phyloP scores from a whole-genome alignment of 2,329 filamentous ascomycete genomes.

The Colletotrichum brevisporum region DNA sequence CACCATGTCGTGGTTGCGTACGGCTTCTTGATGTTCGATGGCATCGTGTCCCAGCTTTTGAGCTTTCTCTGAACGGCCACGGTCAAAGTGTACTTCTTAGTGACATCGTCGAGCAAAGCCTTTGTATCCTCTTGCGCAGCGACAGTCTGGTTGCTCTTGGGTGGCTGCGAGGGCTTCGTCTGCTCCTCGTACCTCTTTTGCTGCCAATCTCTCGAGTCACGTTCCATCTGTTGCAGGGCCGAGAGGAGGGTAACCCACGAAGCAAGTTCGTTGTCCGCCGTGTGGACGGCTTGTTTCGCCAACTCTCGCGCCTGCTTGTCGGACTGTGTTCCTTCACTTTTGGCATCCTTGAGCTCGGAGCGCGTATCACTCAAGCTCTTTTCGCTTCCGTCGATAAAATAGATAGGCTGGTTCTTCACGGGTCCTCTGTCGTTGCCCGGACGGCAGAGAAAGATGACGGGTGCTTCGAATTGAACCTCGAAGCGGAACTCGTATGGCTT shows the following conservation, averaged over 20 bases:
- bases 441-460: constrained; percentile 65
- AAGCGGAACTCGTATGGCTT: constrained; percentile 61
- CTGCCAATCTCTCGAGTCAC: constrained; percentile 63
- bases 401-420: constrained; percentile 47
- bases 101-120: constrained; percentile 28
- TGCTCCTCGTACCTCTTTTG: constrained; percentile 46
- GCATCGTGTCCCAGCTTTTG: constrained; percentile 68
- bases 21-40: constrained; percentile 59
- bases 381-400: constrained; percentile 55
- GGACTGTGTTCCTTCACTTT: constrained; percentile 13
- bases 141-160: constrained; percentile 8
- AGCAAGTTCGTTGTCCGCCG: constrained; percentile 69
- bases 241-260: constrained; percentile 68
- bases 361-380: constrained; percentile 54
- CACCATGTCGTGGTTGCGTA: constrained; percentile 70
- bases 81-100: constrained; percentile 55
- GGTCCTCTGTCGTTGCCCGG: constrained; percentile 57
- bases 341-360: constrained; percentile 44
- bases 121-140: constrained; percentile 4
- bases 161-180: constrained; percentile 1
- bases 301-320: constrained; percentile 46
- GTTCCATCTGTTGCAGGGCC: constrained; percentile 65
- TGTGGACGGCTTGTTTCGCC: constrained; percentile 56
- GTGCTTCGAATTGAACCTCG: constrained; percentile 63
- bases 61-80: constrained; percentile 63